Base-by-base conservation (phyloP, 805 yeast species). In the Saturnispora quitensis region DNA sequence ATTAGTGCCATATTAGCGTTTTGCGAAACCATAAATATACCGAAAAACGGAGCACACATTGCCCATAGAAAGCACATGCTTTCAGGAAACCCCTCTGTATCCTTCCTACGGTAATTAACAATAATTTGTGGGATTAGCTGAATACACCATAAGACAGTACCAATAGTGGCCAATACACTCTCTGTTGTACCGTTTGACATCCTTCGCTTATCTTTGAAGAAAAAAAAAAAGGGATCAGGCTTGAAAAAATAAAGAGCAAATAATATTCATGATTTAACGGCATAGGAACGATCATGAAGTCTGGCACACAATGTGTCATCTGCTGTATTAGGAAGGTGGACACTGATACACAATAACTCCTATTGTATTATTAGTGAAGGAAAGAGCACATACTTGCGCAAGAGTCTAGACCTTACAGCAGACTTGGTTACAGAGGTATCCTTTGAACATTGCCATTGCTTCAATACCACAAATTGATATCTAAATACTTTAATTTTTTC, bases 81-180 rank as follows among this genome's bases (percentile, higher is more conserved):
- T 5, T 90, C 89, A 1, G 96, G 96, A 9, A 90, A 68, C 0
- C 98, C 97, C 27, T 82, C 85, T 53, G 95, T 86, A 62, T 89
- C 81, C 60, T 91, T 89, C 8, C 77, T 76, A 53, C 74, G 73
- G 69, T 77, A 89, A 63, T 91, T 90, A 63, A 81, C 73, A 52
- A 80, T 72, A 45, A 90, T 82, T 56, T 67, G 70, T 2, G 97
- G 97, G 1, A 89, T 73, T 56, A 91, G 70, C 68, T 91, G 97
- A 56, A 90, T 71, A 66, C 97, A 90, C 97, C 97, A 91, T 53
- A 86, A 75, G 2, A 90, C 81, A 0, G 98, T 91, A 5, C 96
- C 97, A 1, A 87, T 73, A 12, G 96, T 89, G 1, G 89, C 97
- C 50, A 89, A 73, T 6, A 84, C 89, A 47, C 85, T 86, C 17